Base-by-base conservation (phyloP, 371 early-diverging fungal genomes). In the Chytridium lagenaria region DNA sequence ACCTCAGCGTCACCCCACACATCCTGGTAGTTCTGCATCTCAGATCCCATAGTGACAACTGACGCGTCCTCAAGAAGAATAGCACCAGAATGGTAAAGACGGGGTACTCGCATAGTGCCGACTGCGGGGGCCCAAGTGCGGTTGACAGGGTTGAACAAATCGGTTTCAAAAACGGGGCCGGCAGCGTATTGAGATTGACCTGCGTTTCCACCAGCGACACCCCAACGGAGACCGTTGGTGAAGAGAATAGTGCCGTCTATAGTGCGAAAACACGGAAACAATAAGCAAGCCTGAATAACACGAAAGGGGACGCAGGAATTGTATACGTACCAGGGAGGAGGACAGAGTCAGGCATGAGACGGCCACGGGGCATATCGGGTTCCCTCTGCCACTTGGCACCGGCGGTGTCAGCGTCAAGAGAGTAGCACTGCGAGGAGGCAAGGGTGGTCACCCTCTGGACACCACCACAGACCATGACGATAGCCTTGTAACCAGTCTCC, bases 41-140 rank as follows among this genome's bases (percentile, higher is more conserved):
- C 83, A 23, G 70, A 69, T 12, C 83, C 83, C 7, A 75, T 71
- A 26, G 81, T 79, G 39, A 81, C 51, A 37, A 81, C 78, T 16
- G 70, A 65, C 7, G 78, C 83, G 49, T 73, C 73, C 3, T 38
- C 55, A 30, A 72, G 31, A 3, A 83, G 75, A 33, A 81, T 33
- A 2, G 80, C 77, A 51, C 76, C 77, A 50, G 69, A 50, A 73
- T 83, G 83, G 72, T 83, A 83, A 44, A 79, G 57, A 0, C 83
- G 79, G 15, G 67, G 28, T n/a, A 76, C 63, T 2, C 73, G 30
- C 31, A 70, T 69, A 0, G 15, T 19, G 23, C 77, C 72, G 33
- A 36, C 80, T 31, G 72, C 50, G 15, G 80, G 38, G 15, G 69
- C 52, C 80, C 80, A 83, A 28, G 59, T 57, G 69, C 74, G 61